A percentile compares a stretch with the other conserved stretches of the same genome.
phyloP scores from a whole-genome alignment of 31 red algal genomes.

The Endocladia muricata region DNA sequence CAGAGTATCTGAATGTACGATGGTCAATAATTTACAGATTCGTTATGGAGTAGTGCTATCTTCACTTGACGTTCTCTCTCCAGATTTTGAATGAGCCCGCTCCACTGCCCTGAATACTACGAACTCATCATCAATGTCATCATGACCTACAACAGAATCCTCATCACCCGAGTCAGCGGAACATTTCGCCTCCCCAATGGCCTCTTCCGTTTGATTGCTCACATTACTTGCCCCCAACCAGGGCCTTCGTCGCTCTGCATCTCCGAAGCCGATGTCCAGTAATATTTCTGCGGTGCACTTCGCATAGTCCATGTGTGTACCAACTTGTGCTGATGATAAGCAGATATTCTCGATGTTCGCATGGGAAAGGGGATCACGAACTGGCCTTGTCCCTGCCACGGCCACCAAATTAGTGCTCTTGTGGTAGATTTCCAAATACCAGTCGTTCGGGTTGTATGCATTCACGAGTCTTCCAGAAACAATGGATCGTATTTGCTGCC shows the following conservation, averaged over 20 bases:
- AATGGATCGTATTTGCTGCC: conserved; percentile 45
- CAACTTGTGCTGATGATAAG: conserved; percentile 29
- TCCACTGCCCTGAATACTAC: too few relatives aligned
- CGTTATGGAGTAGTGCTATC: too few relatives aligned
- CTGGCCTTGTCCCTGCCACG: conserved; percentile 47
- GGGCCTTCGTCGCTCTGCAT: conserved; percentile 12
- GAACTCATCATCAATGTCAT: too few relatives aligned
- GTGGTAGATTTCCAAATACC: conserved; percentile 68
- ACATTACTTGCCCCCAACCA: conserved; percentile 16
- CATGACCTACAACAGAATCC: too few relatives aligned
- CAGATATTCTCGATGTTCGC: conserved; percentile 64
- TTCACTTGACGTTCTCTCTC: too few relatives aligned
- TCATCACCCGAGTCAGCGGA: too few relatives aligned
- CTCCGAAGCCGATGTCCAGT: conserved; percentile 41
- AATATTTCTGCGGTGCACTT: conserved; percentile 33
- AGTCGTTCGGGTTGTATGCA: conserved; percentile 58
- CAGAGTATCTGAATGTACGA: too few relatives aligned
- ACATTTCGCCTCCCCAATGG: background rate
- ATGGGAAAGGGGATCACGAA: conserved; percentile 24
- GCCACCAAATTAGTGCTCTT: conserved; percentile 41
- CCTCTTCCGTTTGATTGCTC: background rate
- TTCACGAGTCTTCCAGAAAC: conserved; percentile 67
- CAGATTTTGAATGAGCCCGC: too few relatives aligned
- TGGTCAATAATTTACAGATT: too few relatives aligned
- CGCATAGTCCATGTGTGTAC: conserved; percentile 62